Base-by-base conservation (phyloP, 352 stramenopile species). In the Thalassiosira livingstoniorum region DNA sequence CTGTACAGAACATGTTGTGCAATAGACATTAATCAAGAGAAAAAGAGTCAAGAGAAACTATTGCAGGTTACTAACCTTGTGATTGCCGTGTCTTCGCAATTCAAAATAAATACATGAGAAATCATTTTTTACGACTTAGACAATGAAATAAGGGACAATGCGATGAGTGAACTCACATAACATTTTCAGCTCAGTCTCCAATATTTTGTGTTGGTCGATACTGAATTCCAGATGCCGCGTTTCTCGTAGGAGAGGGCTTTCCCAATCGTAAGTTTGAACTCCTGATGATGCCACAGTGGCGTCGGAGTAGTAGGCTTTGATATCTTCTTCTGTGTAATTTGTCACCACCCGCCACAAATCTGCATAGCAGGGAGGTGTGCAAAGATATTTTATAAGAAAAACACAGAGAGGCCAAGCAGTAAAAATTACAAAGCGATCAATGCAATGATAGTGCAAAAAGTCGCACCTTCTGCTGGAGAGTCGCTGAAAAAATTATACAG, bases 401-500 rank as follows among this genome's bases (percentile, higher is more conserved):
- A 35, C 23, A 63, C 2, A 63, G 21, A 63, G 31, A 63, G 21
- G 51, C 23, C 4, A 10, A n/a, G 21, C 23, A 39, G 55, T 39
- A 21, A 35, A 31, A 2, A n/a, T 63, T 47, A 47, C 7, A 47
- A 60, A 60, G 51, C 15, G 21, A 10, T n/a, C 4, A 29, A 23
- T 31, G 4, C 23, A 29, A 60, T 25, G 4, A 51, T 53, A 45
- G 25, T 5, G 18, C 31, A 62, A 42, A 2, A 7, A 27, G 3
- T 21, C 64, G 60, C 51, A 69, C 54, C 69, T 72, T 64, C 62
- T 54, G 72, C 78, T 39, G 69, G 35, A 47, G 68, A 85, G 55
- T 91, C 80, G 13, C 51, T 54, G 58, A 88, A 91, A 72, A 90
- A 90, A 69, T 91, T 85, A 37, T 83, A 76, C 4, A 90, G n/a